Percentiles rank a stretch among this genome's conserved stretches.
Conservation (phyloP, 2,329 filamentous ascomycete species). For the Microcyclosporella mali region DNA sequence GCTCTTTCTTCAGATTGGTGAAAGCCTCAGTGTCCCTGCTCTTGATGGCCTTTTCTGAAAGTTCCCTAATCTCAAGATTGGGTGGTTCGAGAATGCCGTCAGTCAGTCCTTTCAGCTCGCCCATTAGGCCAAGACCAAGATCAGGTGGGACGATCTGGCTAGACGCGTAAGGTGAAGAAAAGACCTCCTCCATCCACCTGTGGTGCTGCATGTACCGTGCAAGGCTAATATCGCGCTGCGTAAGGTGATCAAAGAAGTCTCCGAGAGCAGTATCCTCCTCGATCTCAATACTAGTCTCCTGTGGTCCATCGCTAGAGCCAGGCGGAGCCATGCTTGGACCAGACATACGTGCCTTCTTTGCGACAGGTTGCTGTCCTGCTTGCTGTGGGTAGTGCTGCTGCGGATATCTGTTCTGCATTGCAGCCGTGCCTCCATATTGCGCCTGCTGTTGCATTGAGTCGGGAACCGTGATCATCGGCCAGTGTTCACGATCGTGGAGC, state of each 20-base stretch:
- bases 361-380: conserved; percentile 37
- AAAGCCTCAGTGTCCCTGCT: conserved; percentile 41
- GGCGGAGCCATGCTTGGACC: conserved; percentile 35
- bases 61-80: conserved; percentile 20
- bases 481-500: conserved; percentile 80
- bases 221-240: conserved; percentile 81
- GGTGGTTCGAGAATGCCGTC: conserved; percentile 73
- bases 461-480: conserved; percentile 78
- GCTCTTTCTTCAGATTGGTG: conserved; percentile 64
- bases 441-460: conserved; percentile 19
- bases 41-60: conserved; percentile 33
- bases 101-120: conserved; percentile 74
- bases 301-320: conserved; percentile 37
- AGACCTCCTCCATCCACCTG: conserved; percentile 97
- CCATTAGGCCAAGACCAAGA: conserved; percentile 70
- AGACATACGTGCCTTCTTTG: conserved; percentile 40
- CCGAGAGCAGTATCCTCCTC: conserved; percentile 83
- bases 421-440: conserved; percentile 9
- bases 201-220: conserved; percentile 90
- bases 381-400: conserved; percentile 28
- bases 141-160: conserved; percentile 81
- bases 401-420: conserved; percentile 18
- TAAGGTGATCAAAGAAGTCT: conserved; percentile 84
- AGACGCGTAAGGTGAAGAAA: conserved; percentile 82
- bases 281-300: conserved; percentile 61